Evolutionary conservation across 108 stramenopile genomes (phyloP).

Genomic region (Skeletonema grethae): DNA sequence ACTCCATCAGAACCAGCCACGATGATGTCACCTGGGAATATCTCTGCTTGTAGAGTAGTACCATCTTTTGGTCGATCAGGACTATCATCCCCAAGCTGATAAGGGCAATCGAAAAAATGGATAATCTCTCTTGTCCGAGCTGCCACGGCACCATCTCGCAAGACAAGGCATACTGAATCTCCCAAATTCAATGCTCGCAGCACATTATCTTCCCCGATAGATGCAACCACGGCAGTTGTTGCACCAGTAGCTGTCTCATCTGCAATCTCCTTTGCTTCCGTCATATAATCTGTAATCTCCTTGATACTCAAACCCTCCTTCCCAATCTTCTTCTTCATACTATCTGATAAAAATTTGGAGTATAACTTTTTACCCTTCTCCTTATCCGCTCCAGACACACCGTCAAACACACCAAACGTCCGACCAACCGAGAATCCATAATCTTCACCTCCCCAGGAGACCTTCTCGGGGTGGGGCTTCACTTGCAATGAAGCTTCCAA

Average conservation of each 20-base stretch:
- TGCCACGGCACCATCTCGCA: constrained; percentile 66
- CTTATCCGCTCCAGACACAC: constrained; percentile 86
- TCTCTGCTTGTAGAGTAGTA: constrained; percentile 67
- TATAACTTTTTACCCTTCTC: constrained; percentile 74
- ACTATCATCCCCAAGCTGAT: constrained; percentile 78
- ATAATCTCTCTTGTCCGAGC: constrained; percentile 75
- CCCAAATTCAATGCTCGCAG: constrained; percentile 79
- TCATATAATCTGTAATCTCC: constrained; percentile 62
- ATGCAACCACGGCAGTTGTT: constrained; percentile 81
- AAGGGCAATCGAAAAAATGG: constrained; percentile 91
- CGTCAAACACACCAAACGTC: constrained; percentile 89
- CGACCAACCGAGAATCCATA: constrained; percentile 72
- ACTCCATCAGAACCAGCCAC: constrained; percentile 84
- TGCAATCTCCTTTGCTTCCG: constrained; percentile 62
- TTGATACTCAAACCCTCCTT: constrained; percentile 48
- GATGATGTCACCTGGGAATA: constrained; percentile 75
- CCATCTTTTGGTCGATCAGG: constrained; percentile 85
- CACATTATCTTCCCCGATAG: constrained; percentile 74
- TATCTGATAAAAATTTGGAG: constrained; percentile 64
- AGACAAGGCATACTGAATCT: constrained; percentile 75
- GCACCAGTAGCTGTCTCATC: constrained; percentile 79
- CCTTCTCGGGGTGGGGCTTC: constrained; percentile 81
- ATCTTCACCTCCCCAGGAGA: constrained; percentile 89
- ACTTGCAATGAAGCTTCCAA: constrained; percentile 65
- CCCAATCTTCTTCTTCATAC: constrained; percentile 57